Evolutionary conservation across 1,284 basidiomycete genomes (phyloP).

Genomic region (Tremellales sp.): DNA sequence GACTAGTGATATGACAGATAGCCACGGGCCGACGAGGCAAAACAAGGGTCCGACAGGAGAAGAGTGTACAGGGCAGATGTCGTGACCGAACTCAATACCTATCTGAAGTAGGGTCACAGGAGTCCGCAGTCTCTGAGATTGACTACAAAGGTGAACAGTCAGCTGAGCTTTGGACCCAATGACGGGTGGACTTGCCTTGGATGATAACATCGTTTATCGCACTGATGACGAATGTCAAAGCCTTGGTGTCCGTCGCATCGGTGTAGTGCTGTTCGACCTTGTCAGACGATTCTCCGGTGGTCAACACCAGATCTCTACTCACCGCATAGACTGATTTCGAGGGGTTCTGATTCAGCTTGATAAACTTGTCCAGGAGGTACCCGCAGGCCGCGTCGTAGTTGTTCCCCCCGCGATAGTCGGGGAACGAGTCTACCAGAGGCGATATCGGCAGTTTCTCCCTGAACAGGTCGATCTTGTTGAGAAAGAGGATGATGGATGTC

Average conservation of each 20-base stretch:
- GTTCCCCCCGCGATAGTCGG: constrained; percentile 63
- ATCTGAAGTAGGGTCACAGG: constrained; percentile 28
- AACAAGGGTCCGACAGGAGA: too few relatives aligned
- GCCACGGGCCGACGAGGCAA: too few relatives aligned
- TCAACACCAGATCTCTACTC: constrained; percentile 5
- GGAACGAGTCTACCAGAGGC: constrained; percentile 70
- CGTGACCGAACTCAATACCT: too few relatives aligned
- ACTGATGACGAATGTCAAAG: constrained; percentile 55
- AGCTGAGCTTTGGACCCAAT: not conserved
- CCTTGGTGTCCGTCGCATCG: constrained; percentile 54
- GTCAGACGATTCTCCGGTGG: not conserved
- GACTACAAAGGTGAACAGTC: constrained; percentile 16
- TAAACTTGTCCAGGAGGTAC: constrained; percentile 81
- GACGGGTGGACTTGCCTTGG: constrained; percentile 27
- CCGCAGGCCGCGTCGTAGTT: constrained; percentile 81
- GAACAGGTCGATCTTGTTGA: constrained; percentile 97
- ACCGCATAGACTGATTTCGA: constrained; percentile 52
- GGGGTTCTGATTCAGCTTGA: constrained; percentile 79
- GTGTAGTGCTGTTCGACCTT: constrained; percentile 47
- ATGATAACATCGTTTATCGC: constrained; percentile 55
- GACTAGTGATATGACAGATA: too few relatives aligned
- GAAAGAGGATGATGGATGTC: constrained; percentile 57
- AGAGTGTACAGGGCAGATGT: too few relatives aligned
- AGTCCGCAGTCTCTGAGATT: constrained; percentile 51
- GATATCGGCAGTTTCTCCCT: constrained; percentile 86